These are phyloP conservation scores for Syncephalastrum sp. DNA, from an alignment of 371 early-diverging fungal species.

Conservation along the genomic window DNA sequence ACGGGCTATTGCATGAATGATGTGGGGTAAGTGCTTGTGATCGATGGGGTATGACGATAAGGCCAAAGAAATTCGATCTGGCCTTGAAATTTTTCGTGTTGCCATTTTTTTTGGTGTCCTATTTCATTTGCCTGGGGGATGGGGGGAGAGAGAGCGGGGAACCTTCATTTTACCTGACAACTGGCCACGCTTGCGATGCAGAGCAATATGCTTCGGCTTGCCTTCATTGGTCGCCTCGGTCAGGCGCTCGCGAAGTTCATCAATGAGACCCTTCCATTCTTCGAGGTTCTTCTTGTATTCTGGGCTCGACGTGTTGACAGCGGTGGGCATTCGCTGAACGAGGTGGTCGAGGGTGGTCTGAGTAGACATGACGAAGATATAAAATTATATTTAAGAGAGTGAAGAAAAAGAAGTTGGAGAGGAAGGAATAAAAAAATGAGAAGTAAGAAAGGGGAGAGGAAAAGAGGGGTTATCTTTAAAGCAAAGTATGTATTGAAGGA, in stretches of 20 bases:
- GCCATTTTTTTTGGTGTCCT: not conserved
- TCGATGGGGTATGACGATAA: not conserved
- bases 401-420: constrained; percentile 4
- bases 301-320: constrained; percentile 31
- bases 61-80: not conserved
- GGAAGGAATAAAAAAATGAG: not conserved
- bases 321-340: constrained; percentile 36
- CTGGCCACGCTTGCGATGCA: constrained; percentile 66
- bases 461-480: constrained; percentile 1
- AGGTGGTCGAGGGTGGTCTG: constrained; percentile 33
- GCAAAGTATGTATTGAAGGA: no score
- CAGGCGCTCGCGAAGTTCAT: constrained; percentile 55
- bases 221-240: constrained; percentile 62
- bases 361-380: constrained; percentile 29
- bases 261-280: constrained; percentile 58
- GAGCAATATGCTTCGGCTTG: constrained; percentile 49
- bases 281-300: constrained; percentile 61
- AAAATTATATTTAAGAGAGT: not conserved
- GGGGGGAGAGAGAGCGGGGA: not conserved
- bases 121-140: not conserved
- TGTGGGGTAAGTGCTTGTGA: not conserved
- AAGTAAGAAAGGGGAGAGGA: constrained; percentile 3
- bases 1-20: constrained; percentile 41
- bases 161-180: constrained; percentile 48
- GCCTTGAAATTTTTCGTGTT: constrained; percentile 3